These are phyloP conservation scores for Alternaria ventricosa DNA, from an alignment of 2,329 filamentous ascomycete species.

Conservation along the genomic window DNA sequence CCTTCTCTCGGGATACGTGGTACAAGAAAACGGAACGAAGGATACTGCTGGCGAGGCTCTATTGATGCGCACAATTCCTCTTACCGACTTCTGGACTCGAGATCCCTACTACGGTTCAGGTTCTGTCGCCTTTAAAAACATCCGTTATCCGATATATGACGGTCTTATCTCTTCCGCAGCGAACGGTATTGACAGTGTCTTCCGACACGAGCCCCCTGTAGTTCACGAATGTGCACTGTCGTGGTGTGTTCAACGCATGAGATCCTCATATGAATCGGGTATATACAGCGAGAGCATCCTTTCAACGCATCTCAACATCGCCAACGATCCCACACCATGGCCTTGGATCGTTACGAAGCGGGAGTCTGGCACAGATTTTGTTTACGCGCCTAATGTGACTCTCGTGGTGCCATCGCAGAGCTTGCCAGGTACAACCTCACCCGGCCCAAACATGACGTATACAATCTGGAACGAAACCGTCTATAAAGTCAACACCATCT, in stretches of 20 bases:
- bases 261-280: slow-evolving; percentile 19
- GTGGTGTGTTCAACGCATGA: slow-evolving; percentile 34
- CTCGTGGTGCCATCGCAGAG: no score
- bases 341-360: not conserved
- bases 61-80: slow-evolving; percentile 16
- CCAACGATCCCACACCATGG: not conserved
- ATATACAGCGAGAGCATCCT: no score
- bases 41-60: slow-evolving; percentile 14
- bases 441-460: not conserved
- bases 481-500: no score
- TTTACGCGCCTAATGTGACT: no score
- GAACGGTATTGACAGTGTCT: slow-evolving; percentile 9
- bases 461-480: not conserved
- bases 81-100: not conserved
- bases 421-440: not conserved
- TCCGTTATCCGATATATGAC: slow-evolving; percentile 14
- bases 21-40: not conserved
- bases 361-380: not conserved
- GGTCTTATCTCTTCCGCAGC: slow-evolving; percentile 11
- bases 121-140: slow-evolving; percentile 22
- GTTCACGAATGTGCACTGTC: slow-evolving; percentile 29
- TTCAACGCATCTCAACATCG: not conserved
- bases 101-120: slow-evolving; percentile 14
- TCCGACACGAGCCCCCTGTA: slow-evolving; percentile 10
- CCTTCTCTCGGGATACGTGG: slow-evolving; percentile 8